These are phyloP conservation scores for Nemania diffusa DNA, from an alignment of 2,329 filamentous ascomycete species.

Conservation along the genomic window DNA sequence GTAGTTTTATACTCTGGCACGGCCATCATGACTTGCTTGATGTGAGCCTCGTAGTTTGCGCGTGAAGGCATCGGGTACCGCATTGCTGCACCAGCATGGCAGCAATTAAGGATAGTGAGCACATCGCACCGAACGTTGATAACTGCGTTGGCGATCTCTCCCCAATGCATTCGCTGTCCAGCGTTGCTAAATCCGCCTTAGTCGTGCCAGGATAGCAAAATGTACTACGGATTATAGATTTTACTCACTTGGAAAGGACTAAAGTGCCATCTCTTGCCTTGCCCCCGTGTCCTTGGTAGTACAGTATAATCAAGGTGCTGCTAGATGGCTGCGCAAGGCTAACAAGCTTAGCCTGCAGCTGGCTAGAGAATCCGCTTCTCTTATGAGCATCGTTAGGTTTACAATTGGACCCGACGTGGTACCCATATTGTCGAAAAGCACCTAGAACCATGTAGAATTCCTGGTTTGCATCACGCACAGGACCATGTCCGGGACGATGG, in stretches of 20 bases:
- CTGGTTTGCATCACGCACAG: neutral
- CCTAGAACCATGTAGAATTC: slow-evolving; percentile 6
- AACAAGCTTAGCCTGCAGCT: neutral
- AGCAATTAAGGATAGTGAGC: slow-evolving; percentile 10
- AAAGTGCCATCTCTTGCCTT: neutral
- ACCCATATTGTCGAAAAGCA: neutral
- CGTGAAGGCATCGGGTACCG: neutral
- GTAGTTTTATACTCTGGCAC: neutral
- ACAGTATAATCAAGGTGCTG: slow-evolving; percentile 7
- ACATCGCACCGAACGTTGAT: neutral
- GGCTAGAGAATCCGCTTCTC: neutral
- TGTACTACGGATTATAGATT: neutral
- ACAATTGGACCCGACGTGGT: neutral
- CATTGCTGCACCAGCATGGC: neutral
- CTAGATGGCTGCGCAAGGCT: neutral
- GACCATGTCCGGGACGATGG: neutral
- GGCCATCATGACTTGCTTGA: slow-evolving; percentile 6
- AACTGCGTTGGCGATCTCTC: neutral
- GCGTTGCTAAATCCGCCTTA: neutral
- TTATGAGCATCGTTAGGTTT: neutral
- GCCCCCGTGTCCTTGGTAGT: slow-evolving; percentile 1
- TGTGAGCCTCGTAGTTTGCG: neutral
- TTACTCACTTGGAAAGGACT: neutral
- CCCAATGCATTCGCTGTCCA: neutral
- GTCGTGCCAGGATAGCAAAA: neutral